These are phyloP conservation scores for Corchorus olitorius DNA, from an alignment of 345 rosid genomes.

Conservation along the genomic window DNA sequence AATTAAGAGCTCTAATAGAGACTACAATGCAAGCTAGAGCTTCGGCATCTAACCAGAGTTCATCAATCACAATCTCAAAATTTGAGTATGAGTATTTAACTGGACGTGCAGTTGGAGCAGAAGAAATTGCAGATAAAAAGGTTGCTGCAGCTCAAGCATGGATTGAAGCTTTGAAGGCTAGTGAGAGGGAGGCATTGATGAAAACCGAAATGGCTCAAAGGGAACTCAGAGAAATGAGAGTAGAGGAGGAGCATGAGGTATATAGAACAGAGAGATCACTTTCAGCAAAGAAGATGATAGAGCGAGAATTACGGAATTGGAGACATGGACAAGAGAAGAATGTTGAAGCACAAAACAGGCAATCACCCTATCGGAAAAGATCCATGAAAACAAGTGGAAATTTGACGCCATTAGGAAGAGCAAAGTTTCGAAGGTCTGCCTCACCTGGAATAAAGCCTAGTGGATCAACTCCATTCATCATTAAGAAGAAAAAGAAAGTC, in stretches of 20 bases:
- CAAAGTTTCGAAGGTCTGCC: constrained; percentile 41
- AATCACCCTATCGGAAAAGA: constrained; percentile 33
- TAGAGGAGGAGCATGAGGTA: constrained; percentile 57
- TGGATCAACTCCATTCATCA: constrained; percentile 44
- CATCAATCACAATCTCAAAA: constrained; percentile 63
- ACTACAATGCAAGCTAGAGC: constrained; percentile 50
- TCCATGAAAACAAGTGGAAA: constrained; percentile 37
- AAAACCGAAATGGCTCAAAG: constrained; percentile 54
- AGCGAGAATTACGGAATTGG: constrained; percentile 49
- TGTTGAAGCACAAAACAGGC: constrained; percentile 29
- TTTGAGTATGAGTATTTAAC: constrained; percentile 82
- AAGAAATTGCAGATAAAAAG: constrained; percentile 85
- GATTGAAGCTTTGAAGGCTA: constrained; percentile 77
- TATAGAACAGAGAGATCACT: constrained; percentile 48
- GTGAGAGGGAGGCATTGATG: constrained; percentile 69
- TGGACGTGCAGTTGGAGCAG: constrained; percentile 60
- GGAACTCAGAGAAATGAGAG: constrained; percentile 45
- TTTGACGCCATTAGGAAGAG: constrained; percentile 38
- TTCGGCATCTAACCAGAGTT: constrained; percentile 37
- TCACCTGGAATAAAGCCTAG: constrained; percentile 48
- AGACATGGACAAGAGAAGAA: constrained; percentile 29
- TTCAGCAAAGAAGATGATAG: constrained; percentile 52
- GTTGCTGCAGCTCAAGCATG: constrained; percentile 94
- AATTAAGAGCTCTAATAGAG: constrained; percentile 50
- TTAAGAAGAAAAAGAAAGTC: constrained; percentile 61